Evolutionary conservation across 257 asterid genomes (phyloP), one percentile per base, ranked within the genome.

Genomic region (Thymus mandschuricus): DNA sequence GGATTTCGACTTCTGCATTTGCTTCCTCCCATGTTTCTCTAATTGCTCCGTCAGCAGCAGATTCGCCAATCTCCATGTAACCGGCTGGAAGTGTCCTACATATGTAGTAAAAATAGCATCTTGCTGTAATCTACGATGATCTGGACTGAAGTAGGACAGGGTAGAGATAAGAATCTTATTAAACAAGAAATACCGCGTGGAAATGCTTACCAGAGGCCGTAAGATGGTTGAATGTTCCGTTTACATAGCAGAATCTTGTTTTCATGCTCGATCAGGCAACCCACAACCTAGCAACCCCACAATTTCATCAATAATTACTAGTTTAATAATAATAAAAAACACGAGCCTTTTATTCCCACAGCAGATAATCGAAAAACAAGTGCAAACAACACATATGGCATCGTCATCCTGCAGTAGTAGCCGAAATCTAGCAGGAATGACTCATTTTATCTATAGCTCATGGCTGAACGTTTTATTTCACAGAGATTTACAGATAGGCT

Each of bases 1-100:
- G 72, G 73, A 91, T 82, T 75, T 91, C 97, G 11, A 91, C 97
- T 72, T 91, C 92, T 46, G 97, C 97, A 78, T 83, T 86, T 66
- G 98, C 96, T 83, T 94, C 98, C 78, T 94, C 98, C 89, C 88
- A 79, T n/a, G 98, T 94, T 81, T 94, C 98, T 74, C 98, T 77
- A 68, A 64, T 82, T 66, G 98, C 98, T 34, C 98, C 98, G 73
- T 91, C 97, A 12, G 88, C 78, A 35, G 99, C 89, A 52, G 99
- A 89, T 71, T 91, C 99, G 7, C 97, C 99, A 33, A 94, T 86
- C 87, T 94, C 99, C 97, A 94, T 80, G 84, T 80, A 94, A 73
- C 99, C 99, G 73, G 97, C 99, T 30, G 99, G 99, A 75, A 94
- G 97, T 3, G 97, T 91, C 97, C 99, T 91, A 55, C 33, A 41